Evolutionary conservation across 2,329 filamentous ascomycete genomes (phyloP).

Genomic region (Tolypocladium capitatum): DNA sequence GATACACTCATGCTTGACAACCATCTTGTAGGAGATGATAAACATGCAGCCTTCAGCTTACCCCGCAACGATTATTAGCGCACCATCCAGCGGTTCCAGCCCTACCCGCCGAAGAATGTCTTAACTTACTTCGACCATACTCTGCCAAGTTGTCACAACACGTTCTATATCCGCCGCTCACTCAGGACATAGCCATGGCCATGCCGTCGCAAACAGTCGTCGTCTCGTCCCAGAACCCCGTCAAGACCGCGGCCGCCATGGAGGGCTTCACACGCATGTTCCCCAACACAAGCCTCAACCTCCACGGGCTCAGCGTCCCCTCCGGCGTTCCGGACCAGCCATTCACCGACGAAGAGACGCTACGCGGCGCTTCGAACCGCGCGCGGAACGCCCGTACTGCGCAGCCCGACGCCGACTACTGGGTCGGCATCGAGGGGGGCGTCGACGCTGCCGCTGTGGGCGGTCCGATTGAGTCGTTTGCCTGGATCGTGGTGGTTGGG

Average conservation of each 20-base stretch:
- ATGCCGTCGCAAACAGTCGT: constrained; percentile 10
- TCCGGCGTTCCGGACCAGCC: constrained; percentile 27
- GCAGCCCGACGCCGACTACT: constrained; percentile 22
- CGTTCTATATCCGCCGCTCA: no score
- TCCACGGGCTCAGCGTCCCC: constrained; percentile 17
- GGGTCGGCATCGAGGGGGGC: constrained; percentile 28
- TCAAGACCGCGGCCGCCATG: constrained; percentile 24
- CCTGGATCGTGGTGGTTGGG: constrained; percentile 23
- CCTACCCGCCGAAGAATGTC: no score
- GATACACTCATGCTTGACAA: no score
- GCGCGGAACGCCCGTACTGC: constrained; percentile 17
- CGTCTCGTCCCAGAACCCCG: constrained; percentile 25
- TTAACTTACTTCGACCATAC: no score
- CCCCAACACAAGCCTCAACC: constrained; percentile 11
- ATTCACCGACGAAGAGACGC: constrained; percentile 23
- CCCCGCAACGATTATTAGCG: no score
- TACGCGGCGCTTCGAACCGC: constrained; percentile 24
- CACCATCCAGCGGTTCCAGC: no score
- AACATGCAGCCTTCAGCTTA: no score
- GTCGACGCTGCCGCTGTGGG: constrained; percentile 14
- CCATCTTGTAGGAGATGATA: no score
- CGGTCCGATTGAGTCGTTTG: constrained; percentile 21
- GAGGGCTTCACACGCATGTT: constrained; percentile 23
- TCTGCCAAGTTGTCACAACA: no score
- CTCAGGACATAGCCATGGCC: not conserved